These are phyloP conservation scores for Thelephora terrestris DNA, from an alignment of 1,284 basidiomycete species.

Conservation along the genomic window DNA sequence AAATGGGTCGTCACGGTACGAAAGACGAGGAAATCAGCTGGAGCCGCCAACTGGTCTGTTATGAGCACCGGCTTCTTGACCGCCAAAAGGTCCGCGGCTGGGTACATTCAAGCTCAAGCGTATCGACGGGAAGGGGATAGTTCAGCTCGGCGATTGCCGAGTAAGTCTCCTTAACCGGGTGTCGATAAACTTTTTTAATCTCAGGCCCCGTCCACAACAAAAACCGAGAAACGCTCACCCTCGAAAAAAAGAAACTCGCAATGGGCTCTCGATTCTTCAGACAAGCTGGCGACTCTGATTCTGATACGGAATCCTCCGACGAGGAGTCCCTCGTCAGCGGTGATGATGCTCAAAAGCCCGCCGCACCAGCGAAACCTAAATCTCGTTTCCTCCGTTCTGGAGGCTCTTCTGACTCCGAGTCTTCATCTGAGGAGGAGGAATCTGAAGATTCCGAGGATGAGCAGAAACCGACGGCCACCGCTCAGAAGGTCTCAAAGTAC, in stretches of 20 bases:
- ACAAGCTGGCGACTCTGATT: conserved; percentile 73
- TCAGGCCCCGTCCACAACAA: too few relatives aligned
- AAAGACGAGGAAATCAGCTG: conserved; percentile 59
- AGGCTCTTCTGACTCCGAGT: conserved; percentile 38
- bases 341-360: conserved; percentile 48
- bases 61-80: conserved; percentile 30
- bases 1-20: conserved; percentile 37
- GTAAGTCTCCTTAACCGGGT: too few relatives aligned
- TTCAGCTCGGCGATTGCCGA: too few relatives aligned
- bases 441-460: conserved; percentile 30
- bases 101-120: neutral
- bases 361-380: conserved; percentile 52
- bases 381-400: conserved; percentile 60
- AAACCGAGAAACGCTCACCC: too few relatives aligned
- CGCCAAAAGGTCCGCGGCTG: neutral
- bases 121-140: too few relatives aligned
- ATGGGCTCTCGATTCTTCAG: conserved; percentile 84
- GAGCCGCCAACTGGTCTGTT: conserved; percentile 56
- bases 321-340: conserved; percentile 75
- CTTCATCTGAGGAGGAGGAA: conserved; percentile 31
- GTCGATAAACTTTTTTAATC: too few relatives aligned
- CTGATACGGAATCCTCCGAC: conserved; percentile 67
- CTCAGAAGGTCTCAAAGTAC: conserved; percentile 38
- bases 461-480: conserved; percentile 21
- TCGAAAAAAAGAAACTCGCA: neutral